Percentiles rank a stretch among this genome's conserved stretches.
phyloP scores from a whole-genome alignment of 768 basidiomycete genomes.

The Tulasnella sp. region DNA sequence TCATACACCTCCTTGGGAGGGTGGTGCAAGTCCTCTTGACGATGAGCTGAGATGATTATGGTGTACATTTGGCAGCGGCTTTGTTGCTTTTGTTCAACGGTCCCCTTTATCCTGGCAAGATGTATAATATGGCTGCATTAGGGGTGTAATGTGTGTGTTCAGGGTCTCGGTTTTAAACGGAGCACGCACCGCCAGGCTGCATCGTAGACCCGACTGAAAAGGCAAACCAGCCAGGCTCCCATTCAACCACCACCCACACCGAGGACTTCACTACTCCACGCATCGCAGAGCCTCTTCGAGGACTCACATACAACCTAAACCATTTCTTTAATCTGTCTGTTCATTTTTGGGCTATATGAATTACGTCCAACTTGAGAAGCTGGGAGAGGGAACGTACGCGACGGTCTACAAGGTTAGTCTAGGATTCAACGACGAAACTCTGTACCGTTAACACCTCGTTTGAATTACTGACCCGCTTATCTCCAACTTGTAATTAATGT shows the following conservation, averaged over 20 bases:
- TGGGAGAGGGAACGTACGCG: conserved; percentile 89
- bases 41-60: not conserved
- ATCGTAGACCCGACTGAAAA: not conserved
- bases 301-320: not conserved
- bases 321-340: not conserved
- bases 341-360: conserved; percentile 5
- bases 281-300: not conserved
- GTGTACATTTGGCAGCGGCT: not conserved
- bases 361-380: conserved; percentile 62
- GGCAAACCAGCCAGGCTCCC: not conserved
- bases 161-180: not conserved
- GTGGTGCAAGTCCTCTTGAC: not conserved
- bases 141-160: not conserved
- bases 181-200: not conserved
- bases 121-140: not conserved
- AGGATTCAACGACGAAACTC: not conserved
- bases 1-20: not conserved
- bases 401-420: conserved; percentile 86
- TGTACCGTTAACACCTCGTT: not conserved
- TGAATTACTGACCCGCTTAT: not conserved
- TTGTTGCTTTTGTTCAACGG: not conserved
- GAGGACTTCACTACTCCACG: not conserved
- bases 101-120: not conserved
- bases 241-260: not conserved
- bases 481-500: not conserved